Base-by-base conservation (phyloP, 2,329 filamentous ascomycete genomes). In the Geosmithia flava region DNA sequence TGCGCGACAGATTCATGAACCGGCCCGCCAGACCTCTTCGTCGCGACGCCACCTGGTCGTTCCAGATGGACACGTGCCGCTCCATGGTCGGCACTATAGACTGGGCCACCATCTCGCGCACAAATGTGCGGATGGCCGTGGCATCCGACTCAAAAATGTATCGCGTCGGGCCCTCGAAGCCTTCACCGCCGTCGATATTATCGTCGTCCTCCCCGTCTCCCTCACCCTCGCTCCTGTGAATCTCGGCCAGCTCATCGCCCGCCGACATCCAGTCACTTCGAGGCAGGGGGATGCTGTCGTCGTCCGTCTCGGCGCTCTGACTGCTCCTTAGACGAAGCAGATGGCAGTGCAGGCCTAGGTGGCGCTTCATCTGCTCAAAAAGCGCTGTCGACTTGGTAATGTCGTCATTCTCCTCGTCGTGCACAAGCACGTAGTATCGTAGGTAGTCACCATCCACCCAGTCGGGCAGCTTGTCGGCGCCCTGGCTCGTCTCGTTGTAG, bases 291-390 rank as follows among this genome's bases (percentile, higher is more conserved):
- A 88, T 79, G 58, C 87, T 91, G 59, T 97, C 91, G 61, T 96
- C 90, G 62, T 97, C 93, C 1, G 88, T 90, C 53, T 90, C 81
- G 37, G 87, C 83, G 62, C 88, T 91, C 60, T 89, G 85, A 39
- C 81, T 85, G 58, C 87, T 94, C 55, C 91, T 79, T 46, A 98
- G 70, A 53, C 94, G 75, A 33, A 98, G 72, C 11, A 98, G 73
- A 65, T 98, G 93, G 61, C 93, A 98, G 65, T 98, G 90, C 45
- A 97, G 71, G 2, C 93, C 93, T 53, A 98, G 87, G 66, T 96
- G 88, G n/a, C 93, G 81, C 67, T 97, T 98, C 94, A 98, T 98
- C 64, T 96, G 88, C 56, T 98, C 93, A 64, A 95, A 98, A 27
- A 97, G 72, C 17, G 81, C 79, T 64, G 91, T 91, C 13, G 90